A percentile compares a stretch with the other conserved stretches of the same genome.
Conservation (phyloP, 2,329 filamentous ascomycete genomes). For the Talaromyces piceae region DNA sequence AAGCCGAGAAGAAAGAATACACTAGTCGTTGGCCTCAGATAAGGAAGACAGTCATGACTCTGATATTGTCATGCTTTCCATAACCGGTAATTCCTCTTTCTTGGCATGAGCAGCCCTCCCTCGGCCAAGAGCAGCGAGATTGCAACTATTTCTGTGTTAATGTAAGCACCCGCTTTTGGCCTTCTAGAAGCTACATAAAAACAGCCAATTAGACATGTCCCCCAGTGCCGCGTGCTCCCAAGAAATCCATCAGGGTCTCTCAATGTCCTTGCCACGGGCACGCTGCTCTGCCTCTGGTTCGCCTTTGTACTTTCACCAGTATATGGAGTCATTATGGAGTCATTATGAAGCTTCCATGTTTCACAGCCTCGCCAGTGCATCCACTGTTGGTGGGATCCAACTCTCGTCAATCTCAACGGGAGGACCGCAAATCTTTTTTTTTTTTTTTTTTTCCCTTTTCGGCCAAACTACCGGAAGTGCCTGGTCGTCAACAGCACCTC, state of each 20-base stretch:
- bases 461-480: constrained; percentile 22
- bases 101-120: no score
- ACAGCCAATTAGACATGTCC: not conserved
- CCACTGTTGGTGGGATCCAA: constrained; percentile 30
- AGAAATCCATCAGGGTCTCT: constrained; percentile 25
- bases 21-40: not conserved
- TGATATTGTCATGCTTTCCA: no score
- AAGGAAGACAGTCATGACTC: not conserved
- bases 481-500: constrained; percentile 30
- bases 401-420: constrained; percentile 29
- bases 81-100: no score
- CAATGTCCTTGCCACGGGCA: constrained; percentile 19
- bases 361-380: constrained; percentile 25
- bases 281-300: constrained; percentile 19
- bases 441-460: no score
- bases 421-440: constrained; percentile 27
- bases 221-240: constrained; percentile 15
- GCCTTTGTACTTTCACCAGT: constrained; percentile 37
- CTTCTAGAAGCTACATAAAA: not conserved
- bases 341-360: constrained; percentile 22
- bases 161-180: no score
- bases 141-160: no score
- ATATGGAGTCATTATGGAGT: constrained; percentile 40
- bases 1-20: not conserved
- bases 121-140: no score